phyloP scores from a whole-genome alignment of 306 rosid genomes.

The Dalbergia cochinchinensis region DNA sequence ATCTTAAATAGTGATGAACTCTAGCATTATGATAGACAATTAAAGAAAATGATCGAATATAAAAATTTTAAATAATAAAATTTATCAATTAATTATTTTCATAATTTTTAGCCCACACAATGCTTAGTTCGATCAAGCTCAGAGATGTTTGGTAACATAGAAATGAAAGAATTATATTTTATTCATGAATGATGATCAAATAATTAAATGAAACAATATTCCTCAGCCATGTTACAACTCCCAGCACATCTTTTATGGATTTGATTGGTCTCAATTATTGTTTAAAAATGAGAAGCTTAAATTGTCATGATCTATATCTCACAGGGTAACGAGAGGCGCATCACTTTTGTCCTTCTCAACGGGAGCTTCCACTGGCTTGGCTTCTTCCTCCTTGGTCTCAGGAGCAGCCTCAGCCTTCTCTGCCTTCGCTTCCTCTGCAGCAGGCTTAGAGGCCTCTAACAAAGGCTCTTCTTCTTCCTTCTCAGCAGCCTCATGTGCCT shows the following conservation, averaged over 20 bases:
- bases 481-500: constrained; percentile 41
- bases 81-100: neutral
- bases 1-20: neutral
- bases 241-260: neutral
- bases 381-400: constrained; percentile 43
- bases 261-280: constrained; percentile 6
- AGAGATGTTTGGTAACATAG: neutral
- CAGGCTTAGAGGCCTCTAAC: constrained; percentile 51
- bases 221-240: constrained; percentile 6
- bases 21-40: neutral
- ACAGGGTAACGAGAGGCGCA: constrained; percentile 39
- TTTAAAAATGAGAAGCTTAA: neutral
- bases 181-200: constrained; percentile 27
- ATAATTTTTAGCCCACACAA: neutral
- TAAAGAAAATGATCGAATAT: neutral
- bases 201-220: constrained; percentile 26
- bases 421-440: constrained; percentile 45
- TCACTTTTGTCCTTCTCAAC: neutral
- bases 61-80: neutral
- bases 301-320: neutral
- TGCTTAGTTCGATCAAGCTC: neutral
- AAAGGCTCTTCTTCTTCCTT: constrained; percentile 56
- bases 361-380: neutral
- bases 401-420: constrained; percentile 38
- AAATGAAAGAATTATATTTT: neutral